Evolutionary conservation across 345 rosid species (phyloP), one percentile per base, ranked within the genome.

Genomic region (Crucihimalaya himalaica): DNA sequence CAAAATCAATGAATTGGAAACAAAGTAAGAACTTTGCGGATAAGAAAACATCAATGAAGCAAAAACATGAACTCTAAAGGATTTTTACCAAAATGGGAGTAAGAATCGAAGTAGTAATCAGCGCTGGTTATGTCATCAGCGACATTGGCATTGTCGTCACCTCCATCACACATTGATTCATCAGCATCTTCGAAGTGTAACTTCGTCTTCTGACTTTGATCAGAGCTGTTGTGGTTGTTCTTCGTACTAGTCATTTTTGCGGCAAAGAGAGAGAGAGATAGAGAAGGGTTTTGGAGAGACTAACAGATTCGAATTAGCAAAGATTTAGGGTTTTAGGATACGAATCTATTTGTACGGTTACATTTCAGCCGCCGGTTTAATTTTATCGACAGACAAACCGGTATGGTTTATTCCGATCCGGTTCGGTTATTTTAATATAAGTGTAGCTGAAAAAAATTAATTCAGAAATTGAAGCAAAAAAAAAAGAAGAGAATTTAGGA

Each of bases 61-160:
- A 19, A 37, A 35, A 12, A 16, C 12, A 31, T 13, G 60, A 46
- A 48, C 11, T 12, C 34, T 40, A 0, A 31, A 63, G 15, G 25
- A 12, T 27, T 18, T 2, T 43, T 86, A 93, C 98, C 98, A 54
- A 93, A 93, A 81, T 93, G 98, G 32, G 98, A 88, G 80, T 93
- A 90, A 11, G 97, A 93, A 70, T 93, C 97, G 78, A 93, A 93
- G 85, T 90, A 93, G 70, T 93, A 93, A 76, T 93, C 97, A 43
- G 98, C 98, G 68, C 98, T 90, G 78, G 98, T 93, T 51, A 80
- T 78, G 16, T 85, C 86, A 75, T 79, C 70, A 10, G 86, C 55
- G 7, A 82, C 86, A 73, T 80, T 60, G 5, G 86, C 59, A 14
- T 53, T 82, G 60, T 81, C 83, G 5, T 50, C 80, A 23, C 78